These are phyloP conservation scores for Neofusicoccum kwambonambiense DNA, from an alignment of 2,329 filamentous ascomycete species.

Conservation along the genomic window DNA sequence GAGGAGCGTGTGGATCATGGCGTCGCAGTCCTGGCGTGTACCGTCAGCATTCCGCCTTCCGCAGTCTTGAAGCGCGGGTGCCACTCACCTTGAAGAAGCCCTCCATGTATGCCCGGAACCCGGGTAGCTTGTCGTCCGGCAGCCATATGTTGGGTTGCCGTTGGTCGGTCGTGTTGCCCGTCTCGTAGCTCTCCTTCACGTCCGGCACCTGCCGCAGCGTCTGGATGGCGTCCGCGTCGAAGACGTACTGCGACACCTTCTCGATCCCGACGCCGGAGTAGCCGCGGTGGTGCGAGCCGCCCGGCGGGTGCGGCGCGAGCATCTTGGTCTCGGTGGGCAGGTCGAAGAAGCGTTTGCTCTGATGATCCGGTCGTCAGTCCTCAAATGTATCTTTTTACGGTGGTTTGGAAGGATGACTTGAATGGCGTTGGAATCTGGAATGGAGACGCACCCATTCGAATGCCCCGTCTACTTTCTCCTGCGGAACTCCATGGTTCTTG, in stretches of 20 bases:
- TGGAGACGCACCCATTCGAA: slow-evolving; percentile 29
- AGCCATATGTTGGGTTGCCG: slow-evolving; percentile 43
- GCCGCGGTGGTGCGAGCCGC: slow-evolving; percentile 39
- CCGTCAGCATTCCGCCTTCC: no score
- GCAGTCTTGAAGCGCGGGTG: no score
- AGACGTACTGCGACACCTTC: slow-evolving; percentile 35
- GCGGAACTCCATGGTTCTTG: slow-evolving; percentile 37
- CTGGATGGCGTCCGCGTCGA: slow-evolving; percentile 23
- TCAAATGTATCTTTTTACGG: no score
- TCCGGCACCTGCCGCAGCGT: slow-evolving; percentile 29
- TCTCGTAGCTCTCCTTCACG: slow-evolving; percentile 36
- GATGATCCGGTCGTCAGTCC: background rate
- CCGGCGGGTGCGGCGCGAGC: slow-evolving; percentile 40
- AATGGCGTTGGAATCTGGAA: no score
- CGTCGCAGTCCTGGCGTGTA: background rate
- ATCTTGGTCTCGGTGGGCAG: slow-evolving; percentile 36
- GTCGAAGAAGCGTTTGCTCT: slow-evolving; percentile 39
- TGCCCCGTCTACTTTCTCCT: slow-evolving; percentile 29
- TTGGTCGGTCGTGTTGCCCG: slow-evolving; percentile 29
- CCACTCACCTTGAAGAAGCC: slow-evolving; percentile 27
- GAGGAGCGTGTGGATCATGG: slow-evolving; percentile 27
- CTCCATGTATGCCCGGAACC: slow-evolving; percentile 35
- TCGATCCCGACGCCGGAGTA: slow-evolving; percentile 40
- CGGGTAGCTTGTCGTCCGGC: slow-evolving; percentile 37
- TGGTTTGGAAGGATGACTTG: no score